Conservation (phyloP, 805 yeast genomes). For the Pichia cabralensis region DNA sequence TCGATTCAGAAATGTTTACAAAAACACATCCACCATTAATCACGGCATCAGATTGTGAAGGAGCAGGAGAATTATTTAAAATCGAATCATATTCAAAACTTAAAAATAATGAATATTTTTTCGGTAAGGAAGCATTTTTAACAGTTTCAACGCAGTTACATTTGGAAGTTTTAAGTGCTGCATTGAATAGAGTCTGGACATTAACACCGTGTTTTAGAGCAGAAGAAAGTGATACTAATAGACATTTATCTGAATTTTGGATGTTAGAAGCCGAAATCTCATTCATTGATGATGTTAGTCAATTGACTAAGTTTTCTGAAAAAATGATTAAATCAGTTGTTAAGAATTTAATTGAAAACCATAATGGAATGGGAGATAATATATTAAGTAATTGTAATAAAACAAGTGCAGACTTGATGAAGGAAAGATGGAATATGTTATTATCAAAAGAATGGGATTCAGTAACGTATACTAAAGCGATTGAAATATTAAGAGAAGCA, state of each 20-base stretch:
- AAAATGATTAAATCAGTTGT: conserved; percentile 51
- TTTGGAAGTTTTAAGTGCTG: conserved; percentile 67
- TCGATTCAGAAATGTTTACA: conserved; percentile 41
- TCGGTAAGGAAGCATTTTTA: conserved; percentile 57
- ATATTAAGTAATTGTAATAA: conserved; percentile 29
- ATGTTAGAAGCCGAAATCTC: conserved; percentile 91
- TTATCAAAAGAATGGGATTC: conserved; percentile 46
- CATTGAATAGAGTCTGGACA: conserved; percentile 78
- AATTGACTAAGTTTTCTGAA: conserved; percentile 60
- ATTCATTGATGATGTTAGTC: conserved; percentile 46
- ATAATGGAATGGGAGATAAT: conserved; percentile 24
- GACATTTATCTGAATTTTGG: conserved; percentile 95
- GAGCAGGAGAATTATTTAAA: conserved; percentile 86
- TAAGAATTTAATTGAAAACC: conserved; percentile 19
- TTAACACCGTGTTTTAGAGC: conserved; percentile 90
- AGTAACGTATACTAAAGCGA: conserved; percentile 69
- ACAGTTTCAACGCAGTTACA: conserved; percentile 93
- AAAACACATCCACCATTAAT: conserved; percentile 82
- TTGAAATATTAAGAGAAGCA: conserved; percentile 37
- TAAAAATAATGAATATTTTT: conserved; percentile 32
- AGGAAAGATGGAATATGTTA: conserved; percentile 53
- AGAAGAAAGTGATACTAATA: conserved; percentile 79
- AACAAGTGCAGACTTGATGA: conserved; percentile 28
- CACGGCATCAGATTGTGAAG: conserved; percentile 91
- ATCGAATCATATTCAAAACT: conserved; percentile 30